Evolutionary conservation across 305 asterid genomes (phyloP).

Genomic region (Fraxinus baroniana): DNA sequence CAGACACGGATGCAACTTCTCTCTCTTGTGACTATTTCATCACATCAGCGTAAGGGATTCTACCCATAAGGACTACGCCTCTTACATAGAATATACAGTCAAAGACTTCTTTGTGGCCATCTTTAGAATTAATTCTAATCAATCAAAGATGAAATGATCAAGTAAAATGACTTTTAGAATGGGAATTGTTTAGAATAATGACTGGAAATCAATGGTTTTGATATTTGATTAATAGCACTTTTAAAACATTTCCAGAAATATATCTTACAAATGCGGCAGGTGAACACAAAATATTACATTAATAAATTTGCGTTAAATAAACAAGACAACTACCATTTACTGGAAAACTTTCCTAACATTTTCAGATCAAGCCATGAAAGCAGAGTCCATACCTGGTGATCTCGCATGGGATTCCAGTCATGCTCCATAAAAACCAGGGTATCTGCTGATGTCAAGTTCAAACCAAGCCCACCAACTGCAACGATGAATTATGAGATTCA

Average conservation of each 20-base stretch:
- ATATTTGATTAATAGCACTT: not conserved
- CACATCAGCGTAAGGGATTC: not conserved
- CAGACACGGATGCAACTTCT: not conserved
- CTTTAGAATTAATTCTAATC: not conserved
- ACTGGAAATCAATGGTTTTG: not conserved
- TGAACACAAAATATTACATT: not conserved
- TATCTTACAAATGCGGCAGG: not conserved
- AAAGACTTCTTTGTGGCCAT: not conserved
- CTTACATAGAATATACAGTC: not conserved
- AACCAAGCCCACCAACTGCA: constrained; percentile 99
- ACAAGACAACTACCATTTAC: not conserved
- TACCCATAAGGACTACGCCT: not conserved
- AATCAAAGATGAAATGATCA: not conserved
- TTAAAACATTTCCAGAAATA: not conserved
- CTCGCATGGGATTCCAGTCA: constrained; percentile 99
- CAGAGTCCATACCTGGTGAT: constrained; percentile 73
- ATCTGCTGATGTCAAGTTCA: constrained; percentile 97
- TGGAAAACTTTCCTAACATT: constrained; percentile 1
- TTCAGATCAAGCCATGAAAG: constrained; percentile 1
- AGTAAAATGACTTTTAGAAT: not conserved
- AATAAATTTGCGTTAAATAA: not conserved
- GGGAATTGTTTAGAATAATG: not conserved
- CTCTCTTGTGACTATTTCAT: not conserved
- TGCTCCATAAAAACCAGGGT: constrained; percentile 99
- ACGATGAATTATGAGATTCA: constrained; percentile 18